These are phyloP conservation scores for Pelargonium myrrhifolium DNA, from an alignment of 441 rosid species.

Conservation along the genomic window DNA sequence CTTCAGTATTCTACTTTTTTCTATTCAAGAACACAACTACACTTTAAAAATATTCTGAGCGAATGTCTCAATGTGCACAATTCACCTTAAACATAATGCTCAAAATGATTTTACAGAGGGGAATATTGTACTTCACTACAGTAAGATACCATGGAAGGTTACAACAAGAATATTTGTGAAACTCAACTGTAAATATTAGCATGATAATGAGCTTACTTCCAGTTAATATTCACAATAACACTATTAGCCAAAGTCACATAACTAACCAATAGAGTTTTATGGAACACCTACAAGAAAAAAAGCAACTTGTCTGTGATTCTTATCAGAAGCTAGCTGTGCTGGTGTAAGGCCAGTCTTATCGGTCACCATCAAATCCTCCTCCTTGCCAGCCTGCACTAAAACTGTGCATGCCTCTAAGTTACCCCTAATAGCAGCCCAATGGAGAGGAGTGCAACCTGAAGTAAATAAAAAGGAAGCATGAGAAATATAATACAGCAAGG, in stretches of 20 bases:
- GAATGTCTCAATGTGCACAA: neutral
- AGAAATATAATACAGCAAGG: neutral
- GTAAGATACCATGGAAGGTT: neutral
- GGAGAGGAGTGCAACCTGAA: constrained; percentile 92
- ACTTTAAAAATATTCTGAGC: neutral
- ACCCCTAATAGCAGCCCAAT: constrained; percentile 97
- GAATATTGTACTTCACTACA: neutral
- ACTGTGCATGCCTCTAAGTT: constrained; percentile 98
- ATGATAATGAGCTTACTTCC: neutral
- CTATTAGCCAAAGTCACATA: too few species aligned
- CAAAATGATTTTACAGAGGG: neutral
- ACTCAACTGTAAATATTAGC: neutral
- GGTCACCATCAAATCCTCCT: constrained; percentile 77
- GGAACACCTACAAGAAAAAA: constrained; percentile 83
- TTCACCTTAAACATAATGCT: neutral
- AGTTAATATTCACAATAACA: neutral
- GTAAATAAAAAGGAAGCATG: constrained; percentile 11
- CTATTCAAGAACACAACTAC: neutral
- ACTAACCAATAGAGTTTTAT: constrained; percentile 12
- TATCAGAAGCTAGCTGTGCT: constrained; percentile 93
- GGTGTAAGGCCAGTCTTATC: constrained; percentile 93
- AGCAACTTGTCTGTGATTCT: constrained; percentile 94
- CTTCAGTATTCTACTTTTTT: neutral
- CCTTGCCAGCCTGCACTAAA: constrained; percentile 88
- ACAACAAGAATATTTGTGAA: neutral